Percentiles rank a stretch among this genome's conserved stretches.
phyloP scores from a whole-genome alignment of 2,329 filamentous ascomycete species.

The Arthrinium puccinioides region DNA sequence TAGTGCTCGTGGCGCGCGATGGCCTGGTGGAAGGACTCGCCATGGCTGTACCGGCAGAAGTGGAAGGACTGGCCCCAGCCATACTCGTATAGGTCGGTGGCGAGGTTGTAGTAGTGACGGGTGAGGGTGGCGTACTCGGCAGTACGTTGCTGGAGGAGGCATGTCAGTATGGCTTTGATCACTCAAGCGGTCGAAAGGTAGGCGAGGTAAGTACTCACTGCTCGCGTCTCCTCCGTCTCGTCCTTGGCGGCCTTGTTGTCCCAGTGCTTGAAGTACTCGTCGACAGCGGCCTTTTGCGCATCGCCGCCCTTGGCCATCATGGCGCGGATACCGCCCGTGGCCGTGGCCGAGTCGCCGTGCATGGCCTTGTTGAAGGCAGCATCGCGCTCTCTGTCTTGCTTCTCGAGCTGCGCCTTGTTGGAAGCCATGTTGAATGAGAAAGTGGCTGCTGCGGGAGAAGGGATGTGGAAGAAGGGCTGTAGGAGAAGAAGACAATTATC shows the following conservation, averaged over 20 bases:
- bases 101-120: constrained; percentile 95
- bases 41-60: constrained; percentile 86
- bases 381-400: constrained; percentile 78
- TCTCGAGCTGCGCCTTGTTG: constrained; percentile 54
- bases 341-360: constrained; percentile 66
- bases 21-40: constrained; percentile 83
- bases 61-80: constrained; percentile 97
- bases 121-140: constrained; percentile 91
- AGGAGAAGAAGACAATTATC: too few relatives aligned
- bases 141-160: constrained; percentile 54
- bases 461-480: not conserved
- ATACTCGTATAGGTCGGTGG: constrained; percentile 94
- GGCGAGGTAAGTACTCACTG: constrained; percentile 44
- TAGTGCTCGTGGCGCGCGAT: constrained; percentile 98
- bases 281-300: constrained; percentile 74
- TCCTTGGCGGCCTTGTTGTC: constrained; percentile 72
- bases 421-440: constrained; percentile 33
- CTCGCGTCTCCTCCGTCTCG: constrained; percentile 77
- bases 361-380: constrained; percentile 84
- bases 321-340: constrained; percentile 67
- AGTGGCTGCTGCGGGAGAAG: too few relatives aligned
- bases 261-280: constrained; percentile 97
- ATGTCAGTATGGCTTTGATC: not conserved
- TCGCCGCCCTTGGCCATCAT: constrained; percentile 74
- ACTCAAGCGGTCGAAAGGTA: not conserved